These are phyloP conservation scores for Heritiera littoralis DNA, from an alignment of 345 rosid species.

Conservation along the genomic window DNA sequence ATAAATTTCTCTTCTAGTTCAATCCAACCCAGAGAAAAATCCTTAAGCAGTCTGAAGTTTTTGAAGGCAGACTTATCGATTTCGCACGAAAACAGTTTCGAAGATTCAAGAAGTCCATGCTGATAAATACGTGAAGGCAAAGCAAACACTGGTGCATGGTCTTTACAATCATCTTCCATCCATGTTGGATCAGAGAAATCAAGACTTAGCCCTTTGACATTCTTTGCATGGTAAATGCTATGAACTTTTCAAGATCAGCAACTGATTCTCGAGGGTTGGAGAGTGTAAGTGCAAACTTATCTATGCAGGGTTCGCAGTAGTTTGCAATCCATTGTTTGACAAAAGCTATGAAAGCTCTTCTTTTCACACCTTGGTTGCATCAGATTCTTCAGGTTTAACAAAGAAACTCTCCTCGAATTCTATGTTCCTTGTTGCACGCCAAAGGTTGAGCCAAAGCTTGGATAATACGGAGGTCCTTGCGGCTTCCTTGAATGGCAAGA, in stretches of 20 bases:
- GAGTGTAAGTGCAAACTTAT: conserved; percentile 25
- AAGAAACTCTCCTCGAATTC: conserved; percentile 37
- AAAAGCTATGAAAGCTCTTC: neutral
- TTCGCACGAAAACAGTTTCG: neutral
- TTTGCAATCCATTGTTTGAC: neutral
- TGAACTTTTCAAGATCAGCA: conserved; percentile 7
- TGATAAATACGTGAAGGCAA: neutral
- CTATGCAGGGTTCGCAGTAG: neutral
- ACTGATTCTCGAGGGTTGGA: conserved; percentile 28
- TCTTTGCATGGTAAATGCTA: neutral
- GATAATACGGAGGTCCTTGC: conserved; percentile 30
- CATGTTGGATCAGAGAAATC: neutral
- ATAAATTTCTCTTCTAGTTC: neutral
- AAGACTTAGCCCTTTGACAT: neutral
- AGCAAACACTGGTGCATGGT: neutral
- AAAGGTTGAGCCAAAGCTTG: neutral
- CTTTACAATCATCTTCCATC: neutral
- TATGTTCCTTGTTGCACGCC: conserved; percentile 22
- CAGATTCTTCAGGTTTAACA: conserved; percentile 14
- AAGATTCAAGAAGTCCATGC: neutral
- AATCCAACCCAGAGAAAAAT: neutral
- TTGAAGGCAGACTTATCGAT: neutral
- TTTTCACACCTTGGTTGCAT: neutral
- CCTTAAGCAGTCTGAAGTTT: neutral
- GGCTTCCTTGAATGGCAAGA: conserved; percentile 42